These are phyloP conservation scores for Heliamphora exappendiculata DNA, from an alignment of 148 eudicot genomes.

Conservation along the genomic window DNA sequence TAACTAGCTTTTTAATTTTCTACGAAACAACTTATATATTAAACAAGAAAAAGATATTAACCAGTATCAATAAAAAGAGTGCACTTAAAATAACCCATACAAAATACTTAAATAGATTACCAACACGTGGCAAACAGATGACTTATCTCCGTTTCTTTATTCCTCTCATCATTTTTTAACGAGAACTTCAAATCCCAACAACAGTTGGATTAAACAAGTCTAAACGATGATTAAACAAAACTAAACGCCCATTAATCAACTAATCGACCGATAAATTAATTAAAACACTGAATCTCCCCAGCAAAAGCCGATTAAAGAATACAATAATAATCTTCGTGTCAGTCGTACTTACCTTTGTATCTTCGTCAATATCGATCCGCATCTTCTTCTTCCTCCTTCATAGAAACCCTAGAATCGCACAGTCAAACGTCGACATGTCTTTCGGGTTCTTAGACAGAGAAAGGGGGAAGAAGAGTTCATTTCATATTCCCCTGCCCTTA, in stretches of 20 bases:
- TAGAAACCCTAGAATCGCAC: not conserved
- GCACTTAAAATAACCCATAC: too few relatives aligned
- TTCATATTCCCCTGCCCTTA: too few relatives aligned
- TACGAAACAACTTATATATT: too few relatives aligned
- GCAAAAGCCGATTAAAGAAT: too few relatives aligned
- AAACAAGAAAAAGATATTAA: too few relatives aligned
- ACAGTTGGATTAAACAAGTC: not conserved
- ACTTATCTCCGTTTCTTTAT: too few relatives aligned
- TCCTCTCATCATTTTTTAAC: not conserved
- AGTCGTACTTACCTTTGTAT: not conserved
- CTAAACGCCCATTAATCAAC: too few relatives aligned
- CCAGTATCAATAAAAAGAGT: too few relatives aligned
- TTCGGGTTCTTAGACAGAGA: not conserved
- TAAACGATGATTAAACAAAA: not conserved
- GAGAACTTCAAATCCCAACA: not conserved
- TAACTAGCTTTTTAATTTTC: too few relatives aligned
- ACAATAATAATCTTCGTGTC: too few relatives aligned
- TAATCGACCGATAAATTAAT: too few relatives aligned
- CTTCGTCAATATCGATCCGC: conserved; percentile 3
- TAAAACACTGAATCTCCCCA: too few relatives aligned
- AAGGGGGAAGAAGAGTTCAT: not conserved
- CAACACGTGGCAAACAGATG: conserved; percentile 3
- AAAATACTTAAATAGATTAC: not conserved
- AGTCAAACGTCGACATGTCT: not conserved
- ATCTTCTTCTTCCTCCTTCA: not conserved